Evolutionary conservation across 2,329 filamentous ascomycete genomes (phyloP).

Genomic region (Beauveria australis): DNA sequence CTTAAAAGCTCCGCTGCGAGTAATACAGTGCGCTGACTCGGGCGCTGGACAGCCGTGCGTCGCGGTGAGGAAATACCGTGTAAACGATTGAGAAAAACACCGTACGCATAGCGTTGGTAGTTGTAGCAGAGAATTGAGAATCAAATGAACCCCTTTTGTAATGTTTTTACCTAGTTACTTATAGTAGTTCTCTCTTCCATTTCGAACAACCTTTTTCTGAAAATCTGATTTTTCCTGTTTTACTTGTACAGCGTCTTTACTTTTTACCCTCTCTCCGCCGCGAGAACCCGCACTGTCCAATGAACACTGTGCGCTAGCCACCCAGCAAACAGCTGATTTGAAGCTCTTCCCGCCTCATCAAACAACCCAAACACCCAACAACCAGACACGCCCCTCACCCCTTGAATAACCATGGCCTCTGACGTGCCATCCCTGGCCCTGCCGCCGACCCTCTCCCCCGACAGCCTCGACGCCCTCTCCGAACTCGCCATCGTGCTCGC

Average conservation of each 20-base stretch:
- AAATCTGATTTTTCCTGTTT: too few relatives aligned
- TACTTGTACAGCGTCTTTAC: neutral
- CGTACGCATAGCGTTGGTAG: neutral
- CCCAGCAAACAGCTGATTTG: neutral
- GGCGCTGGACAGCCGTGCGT: neutral
- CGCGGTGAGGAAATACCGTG: neutral
- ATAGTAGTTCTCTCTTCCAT: too few relatives aligned
- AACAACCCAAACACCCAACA: neutral
- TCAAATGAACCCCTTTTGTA: too few relatives aligned
- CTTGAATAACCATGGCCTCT: conserved; percentile 20
- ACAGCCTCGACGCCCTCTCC: conserved; percentile 78
- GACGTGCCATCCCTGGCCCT: conserved; percentile 38
- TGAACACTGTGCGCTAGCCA: neutral
- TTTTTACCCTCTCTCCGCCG: too few relatives aligned
- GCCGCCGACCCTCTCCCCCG: conserved; percentile 63
- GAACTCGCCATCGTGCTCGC: conserved; percentile 71
- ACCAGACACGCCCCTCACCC: neutral
- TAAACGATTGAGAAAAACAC: neutral
- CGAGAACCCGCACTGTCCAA: neutral
- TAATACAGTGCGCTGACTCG: neutral
- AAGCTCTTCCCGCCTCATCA: neutral
- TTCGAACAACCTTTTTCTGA: too few relatives aligned
- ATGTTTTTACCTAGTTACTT: too few relatives aligned
- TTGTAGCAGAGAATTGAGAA: too few relatives aligned
- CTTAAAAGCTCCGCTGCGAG: neutral